Conservation (phyloP, 139 green algal genomes). For the Micromonas pusilla region DNA sequence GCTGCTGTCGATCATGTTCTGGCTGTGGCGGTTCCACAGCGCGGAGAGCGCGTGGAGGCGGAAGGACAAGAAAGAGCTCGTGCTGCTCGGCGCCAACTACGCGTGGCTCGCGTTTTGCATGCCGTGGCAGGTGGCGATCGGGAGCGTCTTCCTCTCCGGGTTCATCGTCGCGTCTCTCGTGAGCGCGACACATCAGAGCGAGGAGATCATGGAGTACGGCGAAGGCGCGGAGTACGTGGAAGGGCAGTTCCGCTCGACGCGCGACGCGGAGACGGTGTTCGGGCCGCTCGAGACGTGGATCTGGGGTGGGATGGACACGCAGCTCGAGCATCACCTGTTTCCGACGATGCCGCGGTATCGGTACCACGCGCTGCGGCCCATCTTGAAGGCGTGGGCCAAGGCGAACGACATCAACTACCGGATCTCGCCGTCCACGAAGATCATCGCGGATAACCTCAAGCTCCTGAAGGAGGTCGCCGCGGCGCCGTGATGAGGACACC, state of each 20-base stretch:
- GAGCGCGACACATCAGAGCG: slow-evolving; percentile 35
- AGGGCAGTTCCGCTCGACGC: slow-evolving; percentile 35
- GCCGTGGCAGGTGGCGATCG: slow-evolving; percentile 31
- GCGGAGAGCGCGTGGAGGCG: background rate
- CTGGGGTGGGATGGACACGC: slow-evolving; percentile 40
- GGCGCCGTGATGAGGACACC: background rate
- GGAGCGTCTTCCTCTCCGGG: slow-evolving; percentile 23
- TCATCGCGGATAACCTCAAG: slow-evolving; percentile 35
- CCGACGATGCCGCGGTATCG: slow-evolving; percentile 38
- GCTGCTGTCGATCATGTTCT: slow-evolving; percentile 34
- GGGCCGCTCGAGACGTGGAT: slow-evolving; percentile 33
- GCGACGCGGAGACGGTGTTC: slow-evolving; percentile 34
- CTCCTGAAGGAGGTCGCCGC: slow-evolving; percentile 22
- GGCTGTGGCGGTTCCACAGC: slow-evolving; percentile 32
- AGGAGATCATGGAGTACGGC: slow-evolving; percentile 36
- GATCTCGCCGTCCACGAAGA: slow-evolving; percentile 30
- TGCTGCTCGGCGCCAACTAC: slow-evolving; percentile 27
- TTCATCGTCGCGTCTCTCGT: slow-evolving; percentile 33
- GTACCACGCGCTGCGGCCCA: slow-evolving; percentile 36
- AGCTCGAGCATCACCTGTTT: slow-evolving; percentile 38
- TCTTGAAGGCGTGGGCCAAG: slow-evolving; percentile 31
- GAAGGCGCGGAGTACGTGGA: slow-evolving; percentile 29
- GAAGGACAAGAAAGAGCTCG: slow-evolving; percentile 30
- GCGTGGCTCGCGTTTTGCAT: slow-evolving; percentile 21
- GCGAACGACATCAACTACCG: slow-evolving; percentile 26